Percentiles rank a stretch among this genome's conserved stretches.
phyloP scores from a whole-genome alignment of 495 filamentous ascomycete genomes.

The Parathielavia appendiculata region DNA sequence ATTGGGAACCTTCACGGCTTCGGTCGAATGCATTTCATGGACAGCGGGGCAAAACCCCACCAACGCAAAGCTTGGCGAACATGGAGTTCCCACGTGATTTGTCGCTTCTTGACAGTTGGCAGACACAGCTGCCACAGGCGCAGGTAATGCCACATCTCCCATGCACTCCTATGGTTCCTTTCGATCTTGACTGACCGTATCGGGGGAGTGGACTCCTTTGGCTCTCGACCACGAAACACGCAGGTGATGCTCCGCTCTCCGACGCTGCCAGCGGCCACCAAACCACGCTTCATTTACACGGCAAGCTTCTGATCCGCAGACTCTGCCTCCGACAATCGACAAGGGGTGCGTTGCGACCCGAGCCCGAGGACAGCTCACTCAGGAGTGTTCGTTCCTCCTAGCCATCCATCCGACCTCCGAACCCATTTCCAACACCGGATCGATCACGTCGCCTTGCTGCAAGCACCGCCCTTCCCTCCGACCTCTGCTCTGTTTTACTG shows the following conservation, averaged over 20 bases:
- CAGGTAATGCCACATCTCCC: constrained; percentile 37
- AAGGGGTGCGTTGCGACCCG: not conserved
- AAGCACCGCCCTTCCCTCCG: not conserved
- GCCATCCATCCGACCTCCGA: constrained; percentile 16
- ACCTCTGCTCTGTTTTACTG: constrained; percentile 6
- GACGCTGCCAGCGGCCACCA: constrained; percentile 22
- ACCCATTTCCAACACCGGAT: constrained; percentile 5
- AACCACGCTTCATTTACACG: constrained; percentile 12
- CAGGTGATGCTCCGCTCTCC: constrained; percentile 27
- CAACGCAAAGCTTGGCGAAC: not conserved
- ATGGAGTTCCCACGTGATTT: constrained; percentile 20
- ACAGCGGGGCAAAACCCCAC: constrained; percentile 31
- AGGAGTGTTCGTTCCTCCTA: not conserved
- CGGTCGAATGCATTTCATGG: not conserved
- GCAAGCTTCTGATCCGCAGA: constrained; percentile 11
- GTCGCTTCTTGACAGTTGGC: constrained; percentile 21
- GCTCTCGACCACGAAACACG: constrained; percentile 20
- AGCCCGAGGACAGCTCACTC: constrained; percentile 5
- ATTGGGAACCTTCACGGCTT: constrained; percentile 24
- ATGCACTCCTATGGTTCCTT: constrained; percentile 20
- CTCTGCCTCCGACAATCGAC: constrained; percentile 10
- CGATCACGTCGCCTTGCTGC: not conserved
- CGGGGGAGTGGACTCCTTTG: constrained; percentile 21
- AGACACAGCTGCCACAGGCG: constrained; percentile 14
- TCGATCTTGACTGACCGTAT: constrained; percentile 28